phyloP scores from a whole-genome alignment of 192 early-diverging fungal species.

The Rhizophagus clarus region DNA sequence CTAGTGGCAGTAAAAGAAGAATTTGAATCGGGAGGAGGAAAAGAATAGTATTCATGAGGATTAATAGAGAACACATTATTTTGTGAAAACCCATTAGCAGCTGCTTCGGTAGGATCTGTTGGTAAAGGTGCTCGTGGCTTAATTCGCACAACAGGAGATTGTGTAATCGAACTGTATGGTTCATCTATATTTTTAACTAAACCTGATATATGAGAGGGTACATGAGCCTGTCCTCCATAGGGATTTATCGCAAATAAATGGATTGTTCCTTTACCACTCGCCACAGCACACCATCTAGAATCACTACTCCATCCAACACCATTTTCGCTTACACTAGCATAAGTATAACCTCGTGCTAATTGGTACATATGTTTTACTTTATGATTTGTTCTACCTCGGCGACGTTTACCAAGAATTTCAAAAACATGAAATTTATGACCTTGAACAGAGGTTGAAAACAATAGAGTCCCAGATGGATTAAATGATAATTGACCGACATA shows the following conservation, averaged over 20 bases:
- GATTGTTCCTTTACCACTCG: conserved; percentile 73
- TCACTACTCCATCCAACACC: conserved; percentile 66
- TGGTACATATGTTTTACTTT: conserved; percentile 59
- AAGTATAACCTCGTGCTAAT: conserved; percentile 77
- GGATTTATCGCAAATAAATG: conserved; percentile 74
- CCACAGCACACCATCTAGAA: conserved; percentile 75
- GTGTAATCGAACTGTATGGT: conserved; percentile 30
- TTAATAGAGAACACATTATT: background rate
- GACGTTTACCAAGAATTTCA: conserved; percentile 44
- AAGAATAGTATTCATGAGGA: conserved; percentile 12
- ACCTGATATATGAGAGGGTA: conserved; percentile 54
- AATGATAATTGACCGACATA: conserved; percentile 64
- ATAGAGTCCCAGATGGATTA: conserved; percentile 63
- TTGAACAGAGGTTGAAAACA: conserved; percentile 70
- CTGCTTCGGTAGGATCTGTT: conserved; percentile 16
- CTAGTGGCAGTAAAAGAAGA: background rate
- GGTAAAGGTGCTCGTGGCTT: conserved; percentile 48
- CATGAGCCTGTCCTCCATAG: conserved; percentile 59
- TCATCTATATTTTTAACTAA: conserved; percentile 40
- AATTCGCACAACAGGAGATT: conserved; percentile 40
- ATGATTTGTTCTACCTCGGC: conserved; percentile 16
- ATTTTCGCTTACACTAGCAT: conserved; percentile 66
- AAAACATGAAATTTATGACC: conserved; percentile 80
- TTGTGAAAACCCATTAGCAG: conserved; percentile 3
- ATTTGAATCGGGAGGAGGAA: background rate